A percentile compares a stretch with the other conserved stretches of the same genome.
Evolutionary conservation across 352 stramenopile genomes (phyloP).

Genomic region (Globisporangium abappressorium): DNA sequence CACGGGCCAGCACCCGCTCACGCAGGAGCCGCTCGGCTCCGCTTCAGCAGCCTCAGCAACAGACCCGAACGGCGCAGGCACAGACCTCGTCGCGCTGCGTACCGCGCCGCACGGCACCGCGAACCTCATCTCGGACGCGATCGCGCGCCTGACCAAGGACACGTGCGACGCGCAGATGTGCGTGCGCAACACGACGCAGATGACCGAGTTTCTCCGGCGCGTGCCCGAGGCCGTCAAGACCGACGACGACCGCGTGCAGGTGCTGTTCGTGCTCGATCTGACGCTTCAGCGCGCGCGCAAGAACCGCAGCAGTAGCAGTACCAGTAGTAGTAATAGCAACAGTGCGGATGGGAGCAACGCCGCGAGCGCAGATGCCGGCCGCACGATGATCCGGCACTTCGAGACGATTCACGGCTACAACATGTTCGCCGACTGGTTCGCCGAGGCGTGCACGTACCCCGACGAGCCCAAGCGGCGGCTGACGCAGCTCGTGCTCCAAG

Average conservation of each 20-base stretch:
- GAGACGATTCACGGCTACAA: conserved; percentile 59
- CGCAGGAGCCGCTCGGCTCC: conserved; percentile 19
- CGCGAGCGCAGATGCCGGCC: neutral
- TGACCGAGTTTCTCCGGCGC: conserved; percentile 39
- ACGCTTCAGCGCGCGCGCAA: conserved; percentile 30
- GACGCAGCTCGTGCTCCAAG: conserved; percentile 46
- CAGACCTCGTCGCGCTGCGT: conserved; percentile 31
- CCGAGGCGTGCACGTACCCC: conserved; percentile 34
- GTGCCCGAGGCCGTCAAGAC: conserved; percentile 35
- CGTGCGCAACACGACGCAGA: conserved; percentile 30
- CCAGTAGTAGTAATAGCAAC: neutral
- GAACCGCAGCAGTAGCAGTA: conserved; percentile 6
- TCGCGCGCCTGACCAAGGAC: conserved; percentile 32
- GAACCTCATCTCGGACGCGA: conserved; percentile 41
- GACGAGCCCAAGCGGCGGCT: conserved; percentile 52
- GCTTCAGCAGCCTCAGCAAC: neutral
- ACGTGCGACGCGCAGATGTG: conserved; percentile 39
- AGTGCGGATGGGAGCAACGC: neutral
- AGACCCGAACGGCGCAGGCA: conserved; percentile 6
- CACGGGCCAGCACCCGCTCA: conserved; percentile 45
- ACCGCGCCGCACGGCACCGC: conserved; percentile 24
- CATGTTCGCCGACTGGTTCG: conserved; percentile 57
- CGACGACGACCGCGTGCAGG: conserved; percentile 49
- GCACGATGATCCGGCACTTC: conserved; percentile 40
- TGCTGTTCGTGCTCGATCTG: conserved; percentile 55